Base-by-base conservation (phyloP, 352 stramenopile species). In the Globisporangium takayamanum region DNA sequence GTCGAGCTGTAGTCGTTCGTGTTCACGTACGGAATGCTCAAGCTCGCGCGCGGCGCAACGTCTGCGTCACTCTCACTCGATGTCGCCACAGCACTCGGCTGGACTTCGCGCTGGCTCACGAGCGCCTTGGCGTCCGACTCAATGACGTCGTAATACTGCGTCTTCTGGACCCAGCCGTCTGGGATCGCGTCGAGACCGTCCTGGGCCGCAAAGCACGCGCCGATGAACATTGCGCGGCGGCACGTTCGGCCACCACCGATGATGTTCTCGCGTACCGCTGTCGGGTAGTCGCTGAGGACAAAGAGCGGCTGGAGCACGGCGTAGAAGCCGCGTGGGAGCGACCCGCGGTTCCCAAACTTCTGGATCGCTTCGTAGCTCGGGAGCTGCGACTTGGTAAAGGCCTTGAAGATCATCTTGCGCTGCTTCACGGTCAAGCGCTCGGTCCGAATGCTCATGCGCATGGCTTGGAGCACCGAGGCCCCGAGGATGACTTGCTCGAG, bases 381-480 rank as follows among this genome's bases (percentile, higher is more conserved):
- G 22, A 89, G 67, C 58, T 91, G 78, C 16, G 79, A 89, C 67
- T 92, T 89, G 53, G 82, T 92, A 59, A 92, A 92, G 28, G 82
- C 80, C 61, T 92, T 92, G 57, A 89, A 92, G 59, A 92, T 89
- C 20, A 88, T 79, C 59, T 89, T 92, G 50, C 82, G 79, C 62
- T 92, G 82, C 70, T 88, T 88, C 52, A 89, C 78, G 30, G 76
- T 92, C 14, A 92, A 71, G 2, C 79, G 72, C 48, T 92, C 82
- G 6, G 79, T 89, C 28, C 82, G 82, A 55, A 92, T 92, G 55
- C 79, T 89, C 80, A 89, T 89, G 54, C 82, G 79, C 82, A 92
- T 89, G 37, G 82, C 82, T 59, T 92, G 78, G 50, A 92, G 67
- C 50, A 92, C 80, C 0, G 79, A 89, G 5, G 79, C 76, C 26